A percentile compares a stretch with the other conserved stretches of the same genome.
Evolutionary conservation across 176 grass and related monocot species (phyloP).

Genomic region (Stipa capillata): DNA sequence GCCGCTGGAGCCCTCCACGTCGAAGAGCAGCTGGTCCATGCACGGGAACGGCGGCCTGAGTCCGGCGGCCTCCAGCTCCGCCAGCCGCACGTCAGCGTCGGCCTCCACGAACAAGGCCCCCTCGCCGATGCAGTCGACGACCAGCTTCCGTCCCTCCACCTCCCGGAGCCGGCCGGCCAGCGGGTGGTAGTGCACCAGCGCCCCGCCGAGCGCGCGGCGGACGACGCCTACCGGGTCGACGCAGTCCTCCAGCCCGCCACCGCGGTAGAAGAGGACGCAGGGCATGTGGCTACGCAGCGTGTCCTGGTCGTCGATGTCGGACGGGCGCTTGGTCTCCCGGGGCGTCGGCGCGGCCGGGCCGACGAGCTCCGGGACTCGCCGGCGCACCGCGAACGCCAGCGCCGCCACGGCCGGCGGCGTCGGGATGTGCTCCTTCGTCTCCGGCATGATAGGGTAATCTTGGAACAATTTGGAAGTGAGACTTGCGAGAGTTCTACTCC

Average conservation of each 20-base stretch:
- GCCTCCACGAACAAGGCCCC: constrained; percentile 41
- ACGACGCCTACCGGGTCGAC: constrained; percentile 7
- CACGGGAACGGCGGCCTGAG: constrained; percentile 21
- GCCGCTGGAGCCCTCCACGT: neutral
- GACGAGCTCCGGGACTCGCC: constrained; percentile 6
- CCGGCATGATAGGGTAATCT: too few species aligned
- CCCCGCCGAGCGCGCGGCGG: neutral
- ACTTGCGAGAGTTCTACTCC: too few species aligned
- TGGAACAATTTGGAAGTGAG: too few species aligned
- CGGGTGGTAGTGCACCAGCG: constrained; percentile 47
- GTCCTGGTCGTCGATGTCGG: constrained; percentile 51
- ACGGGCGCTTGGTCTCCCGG: constrained; percentile 25
- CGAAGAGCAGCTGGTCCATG: constrained; percentile 29
- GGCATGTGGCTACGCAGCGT: neutral
- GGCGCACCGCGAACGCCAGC: constrained; percentile 17
- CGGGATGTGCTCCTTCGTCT: neutral
- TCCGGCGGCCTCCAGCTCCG: neutral
- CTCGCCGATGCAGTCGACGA: constrained; percentile 39
- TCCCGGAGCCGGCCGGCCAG: constrained; percentile 36
- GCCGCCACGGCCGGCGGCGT: neutral
- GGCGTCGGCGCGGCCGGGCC: constrained; percentile 10
- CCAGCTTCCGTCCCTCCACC: constrained; percentile 16
- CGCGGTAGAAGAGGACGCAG: constrained; percentile 22
- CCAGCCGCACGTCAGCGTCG: constrained; percentile 34
- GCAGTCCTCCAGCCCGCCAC: neutral